Conservation (phyloP, 108 stramenopile species). For the Skeletonema costatum region DNA sequence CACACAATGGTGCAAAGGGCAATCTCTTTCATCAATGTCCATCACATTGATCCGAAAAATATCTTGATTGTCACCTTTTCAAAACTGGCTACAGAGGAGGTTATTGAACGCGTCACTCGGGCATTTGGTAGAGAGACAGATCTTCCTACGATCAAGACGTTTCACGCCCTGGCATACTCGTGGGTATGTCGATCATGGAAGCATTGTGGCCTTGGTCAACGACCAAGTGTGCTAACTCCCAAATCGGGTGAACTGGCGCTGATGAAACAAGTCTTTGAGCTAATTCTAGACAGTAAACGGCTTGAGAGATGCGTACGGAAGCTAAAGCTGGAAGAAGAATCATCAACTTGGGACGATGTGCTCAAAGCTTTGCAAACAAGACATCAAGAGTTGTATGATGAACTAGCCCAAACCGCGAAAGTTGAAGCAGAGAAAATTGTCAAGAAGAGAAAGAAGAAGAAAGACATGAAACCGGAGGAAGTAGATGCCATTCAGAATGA, state of each 20-base stretch:
- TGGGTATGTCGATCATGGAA: conserved; percentile 18
- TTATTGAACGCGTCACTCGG: conserved; percentile 5
- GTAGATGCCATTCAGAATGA: conserved; percentile 3
- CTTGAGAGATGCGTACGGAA: conserved; percentile 10
- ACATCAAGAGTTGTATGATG: conserved; percentile 4
- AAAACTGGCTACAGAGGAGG: conserved; percentile 17
- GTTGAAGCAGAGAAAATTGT: neutral
- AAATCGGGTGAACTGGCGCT: neutral
- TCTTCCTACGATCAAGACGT: conserved; percentile 28
- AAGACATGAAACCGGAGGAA: conserved; percentile 3
- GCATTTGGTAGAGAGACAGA: conserved; percentile 5
- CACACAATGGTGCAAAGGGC: conserved; percentile 26
- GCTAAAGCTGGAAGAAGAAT: neutral
- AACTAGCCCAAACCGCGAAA: neutral
- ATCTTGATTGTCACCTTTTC: conserved; percentile 31
- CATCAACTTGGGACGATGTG: conserved; percentile 8
- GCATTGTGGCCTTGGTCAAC: neutral
- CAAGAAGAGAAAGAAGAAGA: neutral
- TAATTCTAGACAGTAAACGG: conserved; percentile 4
- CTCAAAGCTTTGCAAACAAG: neutral
- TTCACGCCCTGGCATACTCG: conserved; percentile 16
- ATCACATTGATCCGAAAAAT: neutral
- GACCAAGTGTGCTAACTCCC: conserved; percentile 5
- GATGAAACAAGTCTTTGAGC: conserved; percentile 12
- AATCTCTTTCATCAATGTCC: neutral